Conservation (phyloP, 2,329 filamentous ascomycete genomes). For the Metarhizium humberi region DNA sequence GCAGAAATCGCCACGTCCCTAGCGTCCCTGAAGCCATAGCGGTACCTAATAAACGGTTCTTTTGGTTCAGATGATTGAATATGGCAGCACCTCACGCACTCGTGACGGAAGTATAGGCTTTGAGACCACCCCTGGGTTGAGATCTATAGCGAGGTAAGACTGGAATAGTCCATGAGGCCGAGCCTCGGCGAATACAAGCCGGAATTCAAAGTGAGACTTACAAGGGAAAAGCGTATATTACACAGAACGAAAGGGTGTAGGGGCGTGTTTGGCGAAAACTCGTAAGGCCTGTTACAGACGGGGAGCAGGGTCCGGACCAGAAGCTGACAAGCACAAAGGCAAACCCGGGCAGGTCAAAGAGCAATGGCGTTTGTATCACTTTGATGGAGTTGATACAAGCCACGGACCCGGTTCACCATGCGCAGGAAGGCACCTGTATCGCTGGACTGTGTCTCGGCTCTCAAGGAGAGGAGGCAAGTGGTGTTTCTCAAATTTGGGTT, state of each 20-base stretch:
- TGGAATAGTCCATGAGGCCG: conserved; percentile 1
- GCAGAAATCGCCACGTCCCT: conserved; percentile 34
- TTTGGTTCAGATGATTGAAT: not conserved
- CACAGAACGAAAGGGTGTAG: conserved; percentile 2
- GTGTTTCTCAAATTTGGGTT: not conserved
- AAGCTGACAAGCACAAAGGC: not conserved
- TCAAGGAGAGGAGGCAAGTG: not conserved
- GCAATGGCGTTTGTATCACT: not conserved
- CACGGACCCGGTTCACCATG: not conserved
- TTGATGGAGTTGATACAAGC: not conserved
- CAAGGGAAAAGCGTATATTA: not conserved
- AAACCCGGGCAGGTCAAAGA: not conserved
- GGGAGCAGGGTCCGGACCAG: not conserved
- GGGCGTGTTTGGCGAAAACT: conserved; percentile 1
- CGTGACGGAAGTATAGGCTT: not conserved
- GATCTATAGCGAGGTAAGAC: conserved; percentile 1
- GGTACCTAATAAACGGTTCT: not conserved
- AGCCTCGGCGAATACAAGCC: conserved; percentile 10
- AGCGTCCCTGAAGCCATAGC: conserved; percentile 17
- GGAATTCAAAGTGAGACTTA: not conserved
- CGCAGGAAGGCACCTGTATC: not conserved
- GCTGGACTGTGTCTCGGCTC: not conserved
- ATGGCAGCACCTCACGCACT: not conserved
- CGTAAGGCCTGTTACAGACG: not conserved
- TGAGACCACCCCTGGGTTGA: not conserved